Base-by-base conservation (phyloP, 306 rosid species). In the Neltuma alba region DNA sequence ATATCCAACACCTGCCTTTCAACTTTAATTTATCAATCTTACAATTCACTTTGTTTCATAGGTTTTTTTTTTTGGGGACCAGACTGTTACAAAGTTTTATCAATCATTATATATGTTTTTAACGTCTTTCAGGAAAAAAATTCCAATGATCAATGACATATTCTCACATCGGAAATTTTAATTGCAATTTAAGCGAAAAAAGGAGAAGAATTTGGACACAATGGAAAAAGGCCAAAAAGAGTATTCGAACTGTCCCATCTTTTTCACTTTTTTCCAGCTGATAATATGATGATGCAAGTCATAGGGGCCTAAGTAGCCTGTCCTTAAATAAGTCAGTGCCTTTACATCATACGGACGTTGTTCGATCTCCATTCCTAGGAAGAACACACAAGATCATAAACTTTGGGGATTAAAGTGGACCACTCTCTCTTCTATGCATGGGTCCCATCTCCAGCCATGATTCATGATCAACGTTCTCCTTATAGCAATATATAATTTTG, bases 251-350 rank as follows among this genome's bases (percentile, higher is more conserved):
- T 52, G 42, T 72, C 50, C 16, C 23, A 23, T 7, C 18, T 12
- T 76, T 82, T 76, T 61, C 52, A n/a, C n/a, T n/a, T 45, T 75
- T 76, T 82, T 82, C 18, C 62, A 70, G 41, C 31, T 31, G 54
- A 50, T 62, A 71, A 63, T 54, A 54, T 21, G 61, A 54, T 77
- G 70, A 40, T 77, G 62, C 34, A 10, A 57, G 15, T 33, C 33
- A 57, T 20, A 27, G 36, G 38, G 66, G 47, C 36, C 3, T n/a
- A 9, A 70, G 9, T 50, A 20, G 62, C 62, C 68, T 76, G 81
- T 54, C 8, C 21, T 55, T 41, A 61, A 60, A 28, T 37, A 61
- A 60, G 40, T 45, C 13, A 44, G 23, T 20, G 73, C 81, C 40
- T 81, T 68, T 67, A 81, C 57, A 58, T 38, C 57, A 58, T 38